Percentiles rank a stretch among this genome's conserved stretches.
Evolutionary conservation across 768 basidiomycete genomes (phyloP).

Genomic region (Pulveroboletus frians): DNA sequence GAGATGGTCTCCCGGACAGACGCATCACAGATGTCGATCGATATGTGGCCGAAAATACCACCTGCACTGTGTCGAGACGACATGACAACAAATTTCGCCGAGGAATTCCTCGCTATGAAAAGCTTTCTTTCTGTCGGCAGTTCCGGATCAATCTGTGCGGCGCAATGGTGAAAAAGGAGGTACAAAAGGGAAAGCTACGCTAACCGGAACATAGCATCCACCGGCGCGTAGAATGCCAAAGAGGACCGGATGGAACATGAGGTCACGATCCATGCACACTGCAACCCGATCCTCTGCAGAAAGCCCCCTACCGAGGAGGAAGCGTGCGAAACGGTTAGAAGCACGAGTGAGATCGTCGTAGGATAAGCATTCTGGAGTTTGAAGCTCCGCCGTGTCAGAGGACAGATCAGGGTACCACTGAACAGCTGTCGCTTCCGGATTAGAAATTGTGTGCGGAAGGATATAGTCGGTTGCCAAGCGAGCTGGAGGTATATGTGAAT

Average conservation of each 20-base stretch:
- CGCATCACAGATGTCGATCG: constrained; percentile 18
- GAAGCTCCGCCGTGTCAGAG: neutral
- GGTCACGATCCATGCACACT: constrained; percentile 41
- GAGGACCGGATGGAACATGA: constrained; percentile 38
- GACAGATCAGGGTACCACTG: constrained; percentile 19
- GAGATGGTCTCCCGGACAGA: constrained; percentile 26
- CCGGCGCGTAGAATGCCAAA: constrained; percentile 45
- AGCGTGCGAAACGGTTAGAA: constrained; percentile 40
- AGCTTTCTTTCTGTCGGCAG: constrained; percentile 41
- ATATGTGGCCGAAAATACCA: constrained; percentile 17
- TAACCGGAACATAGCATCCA: constrained; percentile 48
- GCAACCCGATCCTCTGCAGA: constrained; percentile 39
- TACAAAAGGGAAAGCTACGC: constrained; percentile 11
- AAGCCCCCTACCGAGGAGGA: constrained; percentile 35
- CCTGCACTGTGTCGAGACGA: constrained; percentile 12
- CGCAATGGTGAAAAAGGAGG: neutral
- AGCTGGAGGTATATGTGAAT: constrained; percentile 17
- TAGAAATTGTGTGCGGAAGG: constrained; percentile 13
- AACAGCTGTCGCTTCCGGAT: constrained; percentile 17
- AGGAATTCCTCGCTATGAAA: constrained; percentile 41
- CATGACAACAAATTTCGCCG: constrained; percentile 39
- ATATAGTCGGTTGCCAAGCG: constrained; percentile 23
- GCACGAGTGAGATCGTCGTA: constrained; percentile 34
- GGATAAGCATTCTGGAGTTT: constrained; percentile 11
- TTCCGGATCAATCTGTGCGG: constrained; percentile 46